Evolutionary conservation across 495 filamentous ascomycete genomes (phyloP), one percentile per base, ranked within the genome.

Genomic region (Chaetomium cochliodes): DNA sequence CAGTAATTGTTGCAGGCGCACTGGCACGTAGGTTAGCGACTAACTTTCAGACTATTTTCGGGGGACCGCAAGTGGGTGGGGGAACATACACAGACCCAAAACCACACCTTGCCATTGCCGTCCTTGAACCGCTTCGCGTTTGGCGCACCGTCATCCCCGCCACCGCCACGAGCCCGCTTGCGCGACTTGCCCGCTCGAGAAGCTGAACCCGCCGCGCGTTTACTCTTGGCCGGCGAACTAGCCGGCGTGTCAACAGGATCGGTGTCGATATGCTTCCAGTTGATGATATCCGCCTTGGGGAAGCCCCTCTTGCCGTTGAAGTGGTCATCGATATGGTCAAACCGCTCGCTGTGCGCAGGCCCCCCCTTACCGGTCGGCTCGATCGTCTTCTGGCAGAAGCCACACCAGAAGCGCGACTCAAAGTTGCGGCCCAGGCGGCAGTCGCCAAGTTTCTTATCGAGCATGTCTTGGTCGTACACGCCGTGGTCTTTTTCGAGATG

Each of bases 251-350:
- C 51, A 6, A 49, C 23, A 0, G n/a, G n/a, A 26, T 63, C 64
- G 30, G 42, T 20, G 5, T 75, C 73, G 15, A 79, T 60, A 23
- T 69, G 63, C 67, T 74, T 73, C 79, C 78, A 81, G 41, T 76
- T 69, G 23, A 33, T 52, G 13, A 78, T 80, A 13, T 73, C 66
- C 37, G 58, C 74, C 66, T 72, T 70, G 1, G 12, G 52, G 11
- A 65, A n/a, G 15, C 61, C 67, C 22, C 72, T 68, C 30, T 75
- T 73, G 15, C 82, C 82, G 44, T 74, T 78, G 56, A 90, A 93
- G 71, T 96, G 93, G 58, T 86, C 79, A 65, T 92, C 92, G 53
- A 97, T 93, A 74, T 98, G 93, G 71, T 94, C 86, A 71, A 92
- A 93, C 5, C 93, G 82, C 72, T 91, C 89, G 60, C 90, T 86